These are phyloP conservation scores for Coprinellus aureogranulatus DNA, from an alignment of 768 basidiomycete genomes.

Conservation along the genomic window DNA sequence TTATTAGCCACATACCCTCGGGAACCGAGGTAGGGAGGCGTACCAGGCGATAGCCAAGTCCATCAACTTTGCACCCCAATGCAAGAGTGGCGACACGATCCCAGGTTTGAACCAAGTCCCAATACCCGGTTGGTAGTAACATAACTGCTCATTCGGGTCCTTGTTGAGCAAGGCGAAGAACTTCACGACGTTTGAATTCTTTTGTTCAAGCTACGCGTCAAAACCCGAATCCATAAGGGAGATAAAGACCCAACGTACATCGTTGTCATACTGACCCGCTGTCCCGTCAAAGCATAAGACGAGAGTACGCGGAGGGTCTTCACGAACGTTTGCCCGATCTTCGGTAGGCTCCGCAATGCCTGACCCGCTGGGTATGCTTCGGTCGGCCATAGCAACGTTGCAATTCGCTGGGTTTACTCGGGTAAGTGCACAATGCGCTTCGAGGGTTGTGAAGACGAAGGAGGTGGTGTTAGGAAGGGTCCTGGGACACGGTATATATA, in stretches of 20 bases:
- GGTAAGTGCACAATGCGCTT: too few species aligned
- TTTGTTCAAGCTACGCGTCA: background rate
- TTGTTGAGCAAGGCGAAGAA: constrained; percentile 68
- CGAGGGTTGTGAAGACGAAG: too few species aligned
- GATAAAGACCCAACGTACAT: constrained; percentile 31
- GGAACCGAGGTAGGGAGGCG: constrained; percentile 11
- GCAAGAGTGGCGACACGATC: constrained; percentile 59
- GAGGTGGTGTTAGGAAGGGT: too few species aligned
- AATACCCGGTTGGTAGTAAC: constrained; percentile 67
- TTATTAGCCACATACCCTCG: background rate
- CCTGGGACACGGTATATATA: too few species aligned
- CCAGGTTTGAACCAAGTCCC: constrained; percentile 61
- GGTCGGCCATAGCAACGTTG: constrained; percentile 14
- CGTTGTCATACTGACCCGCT: constrained; percentile 44
- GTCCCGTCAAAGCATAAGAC: constrained; percentile 76
- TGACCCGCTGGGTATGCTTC: too few species aligned
- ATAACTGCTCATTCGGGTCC: constrained; percentile 53
- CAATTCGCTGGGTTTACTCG: too few species aligned
- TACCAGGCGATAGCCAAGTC: constrained; percentile 77
- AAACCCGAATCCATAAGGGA: background rate
- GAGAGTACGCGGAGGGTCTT: constrained; percentile 32
- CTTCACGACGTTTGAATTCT: constrained; percentile 71
- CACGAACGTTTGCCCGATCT: too few species aligned
- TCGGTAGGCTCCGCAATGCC: too few species aligned
- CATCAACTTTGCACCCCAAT: constrained; percentile 56